Evolutionary conservation across 768 basidiomycete species (phyloP).

Genomic region (Neoboletus magnificus): DNA sequence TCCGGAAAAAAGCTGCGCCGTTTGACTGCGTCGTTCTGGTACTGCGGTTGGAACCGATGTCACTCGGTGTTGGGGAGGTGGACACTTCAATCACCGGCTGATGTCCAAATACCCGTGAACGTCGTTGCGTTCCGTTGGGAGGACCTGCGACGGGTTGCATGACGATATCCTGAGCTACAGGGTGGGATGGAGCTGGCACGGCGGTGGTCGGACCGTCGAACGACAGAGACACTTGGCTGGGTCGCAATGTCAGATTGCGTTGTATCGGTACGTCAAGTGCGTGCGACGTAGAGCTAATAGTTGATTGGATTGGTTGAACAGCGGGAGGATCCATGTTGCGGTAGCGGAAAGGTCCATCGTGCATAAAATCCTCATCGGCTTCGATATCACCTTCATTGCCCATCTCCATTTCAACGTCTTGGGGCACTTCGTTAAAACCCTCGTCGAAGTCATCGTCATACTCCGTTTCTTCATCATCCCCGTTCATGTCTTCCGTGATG

Average conservation of each 20-base stretch:
- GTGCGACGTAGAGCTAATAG: constrained; percentile 8
- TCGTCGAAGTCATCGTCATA: constrained; percentile 50
- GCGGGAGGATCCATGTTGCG: constrained; percentile 11
- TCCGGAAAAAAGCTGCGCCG: constrained; percentile 59
- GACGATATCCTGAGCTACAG: constrained; percentile 23
- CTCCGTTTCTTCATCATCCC: constrained; percentile 63
- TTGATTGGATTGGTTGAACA: constrained; percentile 13
- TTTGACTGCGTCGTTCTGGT: constrained; percentile 50
- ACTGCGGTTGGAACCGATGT: constrained; percentile 55
- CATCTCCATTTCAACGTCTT: constrained; percentile 34
- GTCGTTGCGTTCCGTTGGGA: constrained; percentile 38
- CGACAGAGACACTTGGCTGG: constrained; percentile 14
- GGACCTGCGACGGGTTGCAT: constrained; percentile 35
- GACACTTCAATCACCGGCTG: constrained; percentile 62
- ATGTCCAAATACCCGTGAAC: constrained; percentile 43
- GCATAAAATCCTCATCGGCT: constrained; percentile 43
- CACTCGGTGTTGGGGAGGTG: constrained; percentile 58
- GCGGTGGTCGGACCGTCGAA: constrained; percentile 4
- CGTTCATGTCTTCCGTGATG: constrained; percentile 67
- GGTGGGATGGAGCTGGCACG: constrained; percentile 2
- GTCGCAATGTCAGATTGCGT: constrained; percentile 26
- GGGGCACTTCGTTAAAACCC: constrained; percentile 30
- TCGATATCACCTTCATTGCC: constrained; percentile 42
- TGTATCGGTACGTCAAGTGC: constrained; percentile 30
- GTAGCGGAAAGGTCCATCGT: constrained; percentile 30